phyloP scores from a whole-genome alignment of 2,329 filamentous ascomycete species.

The Xylariales sp. region DNA sequence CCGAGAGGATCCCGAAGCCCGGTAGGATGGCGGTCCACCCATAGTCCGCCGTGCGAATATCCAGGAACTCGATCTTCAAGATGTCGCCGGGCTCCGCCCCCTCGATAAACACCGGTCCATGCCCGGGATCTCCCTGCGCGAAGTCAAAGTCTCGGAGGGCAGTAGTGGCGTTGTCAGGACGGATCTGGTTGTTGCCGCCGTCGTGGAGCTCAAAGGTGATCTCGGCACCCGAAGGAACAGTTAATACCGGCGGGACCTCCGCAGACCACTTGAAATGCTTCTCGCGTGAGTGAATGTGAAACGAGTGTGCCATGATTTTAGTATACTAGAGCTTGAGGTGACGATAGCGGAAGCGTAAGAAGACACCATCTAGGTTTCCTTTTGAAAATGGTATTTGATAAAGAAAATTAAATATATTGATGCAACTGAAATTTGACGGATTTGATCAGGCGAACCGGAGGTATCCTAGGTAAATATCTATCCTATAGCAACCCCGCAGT shows the following conservation, averaged over 20 bases:
- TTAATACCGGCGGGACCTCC: slow-evolving; percentile 37
- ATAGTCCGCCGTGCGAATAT: slow-evolving; percentile 38
- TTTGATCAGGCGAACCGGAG: too few species aligned
- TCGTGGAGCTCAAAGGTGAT: slow-evolving; percentile 46
- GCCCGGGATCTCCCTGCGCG: slow-evolving; percentile 39
- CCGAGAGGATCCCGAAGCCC: slow-evolving; percentile 43
- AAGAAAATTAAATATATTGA: too few species aligned
- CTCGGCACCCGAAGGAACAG: slow-evolving; percentile 40
- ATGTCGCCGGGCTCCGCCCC: slow-evolving; percentile 47
- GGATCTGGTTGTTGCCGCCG: slow-evolving; percentile 46
- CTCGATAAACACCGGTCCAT: slow-evolving; percentile 45
- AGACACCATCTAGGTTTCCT: too few species aligned
- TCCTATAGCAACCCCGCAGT: too few species aligned
- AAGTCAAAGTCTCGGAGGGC: slow-evolving; percentile 36
- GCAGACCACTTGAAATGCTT: slow-evolving; percentile 45
- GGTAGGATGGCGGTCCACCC: slow-evolving; percentile 51
- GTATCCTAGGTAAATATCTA: too few species aligned
- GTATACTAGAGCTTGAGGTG: too few species aligned
- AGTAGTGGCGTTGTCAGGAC: slow-evolving; percentile 33
- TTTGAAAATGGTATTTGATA: too few species aligned
- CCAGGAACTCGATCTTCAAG: slow-evolving; percentile 44
- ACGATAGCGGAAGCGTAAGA: too few species aligned
- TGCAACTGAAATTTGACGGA: too few species aligned
- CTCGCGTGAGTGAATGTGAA: not conserved
- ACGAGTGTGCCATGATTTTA: slow-evolving; percentile 2